phyloP scores from a whole-genome alignment of 768 basidiomycete species.

The Xanthoconium stramineum region DNA sequence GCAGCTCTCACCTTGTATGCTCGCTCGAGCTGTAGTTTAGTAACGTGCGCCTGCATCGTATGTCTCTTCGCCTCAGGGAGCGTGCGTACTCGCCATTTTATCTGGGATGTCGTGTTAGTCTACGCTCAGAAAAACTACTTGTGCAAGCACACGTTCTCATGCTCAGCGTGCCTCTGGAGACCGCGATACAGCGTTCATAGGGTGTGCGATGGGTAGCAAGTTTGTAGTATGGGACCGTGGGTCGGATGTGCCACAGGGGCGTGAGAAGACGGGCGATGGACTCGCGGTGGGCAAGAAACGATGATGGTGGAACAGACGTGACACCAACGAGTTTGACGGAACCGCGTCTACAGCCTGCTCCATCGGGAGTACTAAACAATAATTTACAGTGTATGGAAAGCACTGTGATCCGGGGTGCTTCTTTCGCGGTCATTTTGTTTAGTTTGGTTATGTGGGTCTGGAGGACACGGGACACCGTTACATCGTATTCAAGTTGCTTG shows the following conservation, averaged over 20 bases:
- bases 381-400: too few species aligned
- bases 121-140: background rate
- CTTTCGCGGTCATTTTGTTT: too few species aligned
- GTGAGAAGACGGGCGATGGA: slow-evolving; percentile 52
- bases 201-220: slow-evolving; percentile 68
- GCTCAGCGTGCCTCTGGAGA: slow-evolving; percentile 54
- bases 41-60: slow-evolving; percentile 51
- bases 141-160: slow-evolving; percentile 45
- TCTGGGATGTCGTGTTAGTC: slow-evolving; percentile 35
- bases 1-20: slow-evolving; percentile 54
- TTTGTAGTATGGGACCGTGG: slow-evolving; percentile 62
- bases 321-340: background rate
- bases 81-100: slow-evolving; percentile 51
- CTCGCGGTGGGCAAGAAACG: slow-evolving; percentile 49
- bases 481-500: too few species aligned
- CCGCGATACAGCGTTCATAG: slow-evolving; percentile 75
- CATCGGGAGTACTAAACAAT: background rate
- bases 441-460: too few species aligned
- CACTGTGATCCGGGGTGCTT: too few species aligned
- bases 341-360: background rate
- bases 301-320: slow-evolving; percentile 16
- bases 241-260: slow-evolving; percentile 55
- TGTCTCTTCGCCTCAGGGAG: slow-evolving; percentile 52
- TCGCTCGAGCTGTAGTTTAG: slow-evolving; percentile 43
- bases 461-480: too few species aligned